Base-by-base conservation (phyloP, 202 grass and related monocot species). In the Schoenoplectus triqueter region DNA sequence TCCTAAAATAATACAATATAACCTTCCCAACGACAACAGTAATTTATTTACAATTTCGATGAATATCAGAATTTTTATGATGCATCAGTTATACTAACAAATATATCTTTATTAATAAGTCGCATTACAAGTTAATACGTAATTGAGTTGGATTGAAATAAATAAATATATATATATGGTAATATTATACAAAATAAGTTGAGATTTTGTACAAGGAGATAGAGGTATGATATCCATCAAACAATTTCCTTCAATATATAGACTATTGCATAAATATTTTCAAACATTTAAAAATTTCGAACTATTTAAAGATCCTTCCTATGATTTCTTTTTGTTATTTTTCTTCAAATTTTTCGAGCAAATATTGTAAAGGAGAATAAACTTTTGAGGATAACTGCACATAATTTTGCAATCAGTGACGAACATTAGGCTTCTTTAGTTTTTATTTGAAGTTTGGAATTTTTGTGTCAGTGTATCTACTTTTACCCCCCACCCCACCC, bases 381-480 rank as follows among this genome's bases (percentile, higher is more conserved):
- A 77, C 31, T 31, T 56, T 56, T 22, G 47, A 11, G 5, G 72
- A 55, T 14, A 77, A 21, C 20, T 46, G 2, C 31, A 2, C 11
- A 47, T 49, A n/a, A 49, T 73, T 48, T 73, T 15, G 5, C n/a
- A 46, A n/a, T 18, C 31, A 42, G 10, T 2, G 31, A 44, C 31
- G 6, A 14, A 14, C 13, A 44, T 14, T 69, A 31, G 21, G 44
- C 55, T 61, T 44, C n/a, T 31, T 75, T 14, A 55, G 20, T 31
- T 76, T 5, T 61, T 62, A 19, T 62, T 18, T 79, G 75, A 31
- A 46, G 15, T 83, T 83, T 71, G 65, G 48, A 60, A 55, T 21
- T 84, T 71, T 31, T 84, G 47, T 83, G 66, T 69, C 44, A 83
- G 64, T 83, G 80, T 40, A 83, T 83, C 73, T 79, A 11, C 52